Conservation (phyloP, 345 rosid species). For the Zanthoxylum bungeanum region DNA sequence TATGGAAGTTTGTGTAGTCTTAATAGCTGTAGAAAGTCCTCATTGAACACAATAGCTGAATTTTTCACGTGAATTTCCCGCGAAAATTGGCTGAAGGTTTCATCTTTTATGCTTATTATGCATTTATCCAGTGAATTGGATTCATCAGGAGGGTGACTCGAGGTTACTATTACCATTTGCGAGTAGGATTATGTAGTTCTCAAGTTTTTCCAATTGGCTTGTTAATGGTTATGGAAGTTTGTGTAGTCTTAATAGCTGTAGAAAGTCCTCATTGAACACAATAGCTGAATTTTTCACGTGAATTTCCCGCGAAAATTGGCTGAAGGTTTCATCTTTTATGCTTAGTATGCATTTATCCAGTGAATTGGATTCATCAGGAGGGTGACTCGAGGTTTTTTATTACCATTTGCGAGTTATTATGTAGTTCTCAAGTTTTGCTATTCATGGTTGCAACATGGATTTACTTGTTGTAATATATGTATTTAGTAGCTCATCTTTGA, state of each 20-base stretch:
- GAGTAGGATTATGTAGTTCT: background rate
- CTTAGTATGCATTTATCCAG: background rate
- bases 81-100: background rate
- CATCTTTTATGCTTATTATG: background rate
- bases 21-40: slow-evolving; percentile 22
- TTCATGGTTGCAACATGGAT: background rate
- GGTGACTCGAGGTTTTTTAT: background rate
- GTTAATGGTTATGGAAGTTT: too few species aligned
- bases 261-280: slow-evolving; percentile 12
- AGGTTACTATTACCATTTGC: background rate
- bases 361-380: background rate
- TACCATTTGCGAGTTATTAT: background rate
- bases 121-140: background rate
- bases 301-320: background rate
- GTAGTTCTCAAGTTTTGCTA: background rate
- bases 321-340: background rate
- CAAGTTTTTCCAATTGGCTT: too few species aligned
- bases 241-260: slow-evolving; percentile 7
- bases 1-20: background rate
- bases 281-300: background rate
- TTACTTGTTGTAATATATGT: background rate
- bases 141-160: background rate
- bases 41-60: background rate
- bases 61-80: background rate
- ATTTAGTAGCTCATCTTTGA: background rate